Base-by-base conservation (phyloP, 352 stramenopile genomes). In the Phytophthora capsici region DNA sequence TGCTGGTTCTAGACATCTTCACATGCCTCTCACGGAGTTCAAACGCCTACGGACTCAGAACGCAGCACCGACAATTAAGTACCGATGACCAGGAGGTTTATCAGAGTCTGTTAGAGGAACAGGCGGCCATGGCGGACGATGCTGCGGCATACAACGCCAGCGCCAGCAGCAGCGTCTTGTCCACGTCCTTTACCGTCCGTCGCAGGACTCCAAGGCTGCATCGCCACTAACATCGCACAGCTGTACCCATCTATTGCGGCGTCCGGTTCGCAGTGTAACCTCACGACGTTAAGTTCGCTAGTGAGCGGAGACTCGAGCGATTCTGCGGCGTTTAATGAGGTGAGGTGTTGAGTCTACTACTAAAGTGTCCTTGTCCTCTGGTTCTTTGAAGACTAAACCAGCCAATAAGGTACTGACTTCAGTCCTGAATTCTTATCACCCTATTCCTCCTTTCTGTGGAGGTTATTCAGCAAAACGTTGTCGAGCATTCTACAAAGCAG, bases 151-250 rank as follows among this genome's bases (percentile, higher is more conserved):
- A 78, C 55, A 73, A 81, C 30, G 66, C 66, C 30, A 72, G 63
- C 32, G 77, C 78, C 32, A 66, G 52, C 30, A 76, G 53, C 69
- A 86, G 75, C 49, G 61, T 78, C 3, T 66, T 87, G 51, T 71
- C 77, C 25, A 53, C 58, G 14, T 87, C 84, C 57, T 60, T 88
- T 90, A 40, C 81, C 81, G 9, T 50, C 64, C n/a, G 73, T 77
- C 6, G 78, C 57, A 3, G 78, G 78, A 9, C 53, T 90, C 16
- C 77, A 76, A 38, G 71, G 70, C 25, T 90, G 81, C 63, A 55
- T 82, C 25, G 75, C 78, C 30, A 73, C 54, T 51, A 90, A 90
- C 65, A 64, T 88, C 34, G 72, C 74, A 17, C 49, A 66, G 38
- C 63, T 89, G 13, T 69, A 80, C 17, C 53, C 62, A 10, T 63